Percentiles rank a stretch among this genome's conserved stretches.
Evolutionary conservation across 768 basidiomycete genomes (phyloP).

Genomic region (Zangia roseola): DNA sequence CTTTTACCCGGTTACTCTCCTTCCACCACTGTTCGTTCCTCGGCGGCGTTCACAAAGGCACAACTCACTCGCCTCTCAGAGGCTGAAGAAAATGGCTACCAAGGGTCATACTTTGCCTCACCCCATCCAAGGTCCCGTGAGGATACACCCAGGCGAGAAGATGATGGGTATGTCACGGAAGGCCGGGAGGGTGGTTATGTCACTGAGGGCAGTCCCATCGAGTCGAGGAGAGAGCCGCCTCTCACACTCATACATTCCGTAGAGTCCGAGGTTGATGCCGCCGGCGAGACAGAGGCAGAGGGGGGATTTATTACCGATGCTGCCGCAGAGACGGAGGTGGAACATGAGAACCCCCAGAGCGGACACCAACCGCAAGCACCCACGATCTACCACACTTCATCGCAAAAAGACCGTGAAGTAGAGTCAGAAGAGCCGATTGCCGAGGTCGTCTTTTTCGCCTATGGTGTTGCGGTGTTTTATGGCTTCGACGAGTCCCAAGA

Average conservation of each 20-base stretch:
- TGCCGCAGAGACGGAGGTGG: conserved; percentile 12
- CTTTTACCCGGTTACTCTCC: conserved; percentile 90
- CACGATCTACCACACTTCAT: neutral
- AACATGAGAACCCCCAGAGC: conserved; percentile 2
- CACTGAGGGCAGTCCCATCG: conserved; percentile 31
- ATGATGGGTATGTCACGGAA: conserved; percentile 26
- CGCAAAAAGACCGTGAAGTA: neutral
- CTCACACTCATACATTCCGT: neutral
- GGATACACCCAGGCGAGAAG: conserved; percentile 12
- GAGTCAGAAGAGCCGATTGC: conserved; percentile 49
- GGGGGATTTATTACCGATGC: conserved; percentile 13
- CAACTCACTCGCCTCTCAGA: conserved; percentile 71
- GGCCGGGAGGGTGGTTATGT: conserved; percentile 61
- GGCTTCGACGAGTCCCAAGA: conserved; percentile 82
- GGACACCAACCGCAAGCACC: conserved; percentile 9
- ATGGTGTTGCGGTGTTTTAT: conserved; percentile 92
- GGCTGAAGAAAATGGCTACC: conserved; percentile 88
- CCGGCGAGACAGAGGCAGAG: conserved; percentile 12
- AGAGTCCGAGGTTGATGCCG: conserved; percentile 9
- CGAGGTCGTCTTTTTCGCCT: conserved; percentile 78
- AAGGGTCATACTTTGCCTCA: conserved; percentile 73
- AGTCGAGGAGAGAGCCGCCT: conserved; percentile 2
- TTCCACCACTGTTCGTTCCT: conserved; percentile 82
- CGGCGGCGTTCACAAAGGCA: conserved; percentile 58
- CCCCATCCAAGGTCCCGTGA: conserved; percentile 19